phyloP scores from a whole-genome alignment of 179 eudicot genomes.

The Corrigiola litoralis region DNA sequence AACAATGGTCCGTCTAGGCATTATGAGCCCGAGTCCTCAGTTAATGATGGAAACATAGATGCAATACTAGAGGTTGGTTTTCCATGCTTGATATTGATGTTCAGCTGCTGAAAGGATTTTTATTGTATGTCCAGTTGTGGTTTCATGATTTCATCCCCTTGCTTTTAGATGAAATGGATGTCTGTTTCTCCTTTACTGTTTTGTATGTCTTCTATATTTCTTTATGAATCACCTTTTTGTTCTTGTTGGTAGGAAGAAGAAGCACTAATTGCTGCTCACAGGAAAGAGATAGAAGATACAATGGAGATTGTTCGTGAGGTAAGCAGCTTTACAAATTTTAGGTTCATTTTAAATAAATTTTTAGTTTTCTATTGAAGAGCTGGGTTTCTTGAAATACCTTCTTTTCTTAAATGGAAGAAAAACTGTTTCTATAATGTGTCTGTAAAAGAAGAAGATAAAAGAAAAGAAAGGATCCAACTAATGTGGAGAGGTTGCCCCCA shows the following conservation, averaged over 20 bases:
- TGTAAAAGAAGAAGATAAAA: background rate
- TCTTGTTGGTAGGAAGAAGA: slow-evolving; percentile 74
- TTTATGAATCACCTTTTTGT: background rate
- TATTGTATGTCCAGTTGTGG: background rate
- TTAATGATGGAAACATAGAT: slow-evolving; percentile 66
- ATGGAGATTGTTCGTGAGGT: slow-evolving; percentile 99
- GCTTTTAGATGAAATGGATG: too few species aligned
- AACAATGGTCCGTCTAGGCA: slow-evolving; percentile 39
- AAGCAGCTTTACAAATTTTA: slow-evolving; percentile 29
- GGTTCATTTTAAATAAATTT: too few species aligned
- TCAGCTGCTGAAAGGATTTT: background rate
- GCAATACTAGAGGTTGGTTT: slow-evolving; percentile 81
- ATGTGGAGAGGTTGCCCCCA: too few species aligned
- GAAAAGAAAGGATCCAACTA: too few species aligned
- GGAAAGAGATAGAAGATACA: slow-evolving; percentile 98
- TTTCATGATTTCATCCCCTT: background rate
- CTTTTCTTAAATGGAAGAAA: too few species aligned
- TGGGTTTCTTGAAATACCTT: too few species aligned
- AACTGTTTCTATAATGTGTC: too few species aligned
- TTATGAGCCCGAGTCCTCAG: slow-evolving; percentile 50
- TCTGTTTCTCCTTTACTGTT: background rate
- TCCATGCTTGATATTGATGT: background rate
- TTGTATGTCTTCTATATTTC: background rate
- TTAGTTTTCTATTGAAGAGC: background rate
- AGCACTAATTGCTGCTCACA: slow-evolving; percentile 89